A percentile compares a stretch with the other conserved stretches of the same genome.
These are phyloP conservation scores for Calonectria pauciramosa DNA, from an alignment of 2,329 filamentous ascomycete genomes.

Conservation along the genomic window DNA sequence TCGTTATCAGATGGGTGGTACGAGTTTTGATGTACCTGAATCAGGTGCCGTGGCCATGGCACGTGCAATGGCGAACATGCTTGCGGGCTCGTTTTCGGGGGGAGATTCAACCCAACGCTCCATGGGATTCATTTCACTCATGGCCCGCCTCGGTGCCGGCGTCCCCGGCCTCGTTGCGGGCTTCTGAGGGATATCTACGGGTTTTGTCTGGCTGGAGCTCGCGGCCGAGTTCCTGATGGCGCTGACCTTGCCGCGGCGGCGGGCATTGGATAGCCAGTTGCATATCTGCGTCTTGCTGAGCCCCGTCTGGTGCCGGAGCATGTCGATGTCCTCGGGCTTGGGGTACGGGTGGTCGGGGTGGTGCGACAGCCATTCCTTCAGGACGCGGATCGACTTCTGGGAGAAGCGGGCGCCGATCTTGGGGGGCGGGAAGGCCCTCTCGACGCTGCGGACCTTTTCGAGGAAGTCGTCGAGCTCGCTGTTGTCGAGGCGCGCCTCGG, in stretches of 20 bases:
- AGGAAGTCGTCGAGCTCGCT: constrained; percentile 15
- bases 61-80: constrained; percentile 46
- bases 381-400: constrained; percentile 14
- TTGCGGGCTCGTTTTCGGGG: constrained; percentile 47
- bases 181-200: constrained; percentile 70
- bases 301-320: constrained; percentile 79
- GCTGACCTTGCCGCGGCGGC: constrained; percentile 78
- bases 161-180: constrained; percentile 40
- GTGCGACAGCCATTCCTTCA: constrained; percentile 19
- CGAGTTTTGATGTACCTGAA: constrained; percentile 4
- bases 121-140: constrained; percentile 37
- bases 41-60: constrained; percentile 34
- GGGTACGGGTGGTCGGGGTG: constrained; percentile 20
- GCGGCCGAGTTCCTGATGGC: background rate
- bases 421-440: constrained; percentile 14
- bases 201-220: background rate
- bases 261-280: constrained; percentile 90
- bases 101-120: constrained; percentile 48
- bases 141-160: constrained; percentile 46
- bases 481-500: constrained; percentile 3
- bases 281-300: constrained; percentile 83
- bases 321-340: constrained; percentile 38
- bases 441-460: constrained; percentile 5
- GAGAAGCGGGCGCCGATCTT: constrained; percentile 23
- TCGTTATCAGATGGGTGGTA: background rate